Base-by-base conservation (phyloP, 768 basidiomycete species). In the Trametes punicea region DNA sequence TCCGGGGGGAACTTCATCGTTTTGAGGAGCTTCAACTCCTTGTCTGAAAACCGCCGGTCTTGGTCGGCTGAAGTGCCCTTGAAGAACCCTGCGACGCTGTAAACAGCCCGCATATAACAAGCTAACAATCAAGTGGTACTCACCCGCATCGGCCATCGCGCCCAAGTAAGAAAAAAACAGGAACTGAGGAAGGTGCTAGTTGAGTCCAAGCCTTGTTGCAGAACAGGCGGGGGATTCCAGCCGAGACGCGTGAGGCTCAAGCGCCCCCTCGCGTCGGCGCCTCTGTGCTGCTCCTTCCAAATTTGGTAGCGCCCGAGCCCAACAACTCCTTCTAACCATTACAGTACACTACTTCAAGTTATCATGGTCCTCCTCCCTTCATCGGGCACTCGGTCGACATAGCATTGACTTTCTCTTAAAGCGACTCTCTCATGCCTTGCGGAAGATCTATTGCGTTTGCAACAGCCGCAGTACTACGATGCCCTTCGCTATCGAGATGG, bases 21-120 rank as follows among this genome's bases (percentile, higher is more conserved):
- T 73, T 90, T 93, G 63, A 96, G 83, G 30, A 95, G 79, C 65
- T 93, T 93, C 49, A 87, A 74, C 73, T 96, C 93, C 76, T 98
- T 97, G 81, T 98, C 91, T 26, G 90, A 90, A 72, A 98, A 97
- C 47, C 95, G 83, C 62, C 88, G 84, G 71, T 94, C 92, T 72
- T 94, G 90, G 76, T 91, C 90, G 29, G 89, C 87, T 62, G 88
- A 90, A 23, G 90, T 93, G 67, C 90, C 90, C 73, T 90, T 91
- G 85, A 93, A 91, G 70, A 91, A 91, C 26, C 90, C 90, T 61
- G 45, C 21, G 38, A 2, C 25, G 25, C 9, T 15, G 1, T 4
- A 4, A 23, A 15, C 7, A 15, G 4, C 4, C 34, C 26, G 6
- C 25, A 44, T 26, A 25, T 25, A 4, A 13, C 10, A 26, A 23